A percentile compares a stretch with the other conserved stretches of the same genome.
These are phyloP conservation scores for Pharus latifolius DNA, from an alignment of 176 grass and related monocot genomes.

Conservation along the genomic window DNA sequence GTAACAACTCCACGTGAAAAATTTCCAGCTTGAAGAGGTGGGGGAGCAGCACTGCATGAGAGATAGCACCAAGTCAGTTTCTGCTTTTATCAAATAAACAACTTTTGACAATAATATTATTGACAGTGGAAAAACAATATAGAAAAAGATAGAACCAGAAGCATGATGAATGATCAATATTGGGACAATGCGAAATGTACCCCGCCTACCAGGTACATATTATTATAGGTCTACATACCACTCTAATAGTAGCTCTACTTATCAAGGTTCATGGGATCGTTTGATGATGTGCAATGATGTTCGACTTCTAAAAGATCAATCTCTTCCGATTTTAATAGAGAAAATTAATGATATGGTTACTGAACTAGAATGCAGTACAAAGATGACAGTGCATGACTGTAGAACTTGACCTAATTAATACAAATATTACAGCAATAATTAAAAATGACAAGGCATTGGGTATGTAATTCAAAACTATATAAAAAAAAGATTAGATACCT, in stretches of 20 bases:
- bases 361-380: not conserved
- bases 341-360: not conserved
- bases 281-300: not conserved
- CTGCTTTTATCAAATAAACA: not conserved
- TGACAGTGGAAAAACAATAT: slow-evolving; percentile 4
- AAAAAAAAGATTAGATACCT: slow-evolving; percentile 40
- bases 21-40: slow-evolving; percentile 71
- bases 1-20: slow-evolving; percentile 94
- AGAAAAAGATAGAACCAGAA: not conserved
- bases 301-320: not conserved
- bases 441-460: slow-evolving; percentile 1
- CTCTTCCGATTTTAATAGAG: not conserved
- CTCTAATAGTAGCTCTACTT: not conserved
- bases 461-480: slow-evolving; percentile 2
- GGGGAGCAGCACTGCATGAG: slow-evolving; percentile 71
- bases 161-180: not conserved
- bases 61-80: slow-evolving; percentile 21
- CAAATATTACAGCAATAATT: too few species aligned
- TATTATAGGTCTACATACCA: slow-evolving; percentile 9
- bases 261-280: not conserved
- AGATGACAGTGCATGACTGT: not conserved
- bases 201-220: not conserved
- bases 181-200: not conserved
- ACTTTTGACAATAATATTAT: not conserved
- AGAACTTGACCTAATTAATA: not conserved